Evolutionary conservation across 495 filamentous ascomycete species (phyloP).

Genomic region (Platismatia glauca): DNA sequence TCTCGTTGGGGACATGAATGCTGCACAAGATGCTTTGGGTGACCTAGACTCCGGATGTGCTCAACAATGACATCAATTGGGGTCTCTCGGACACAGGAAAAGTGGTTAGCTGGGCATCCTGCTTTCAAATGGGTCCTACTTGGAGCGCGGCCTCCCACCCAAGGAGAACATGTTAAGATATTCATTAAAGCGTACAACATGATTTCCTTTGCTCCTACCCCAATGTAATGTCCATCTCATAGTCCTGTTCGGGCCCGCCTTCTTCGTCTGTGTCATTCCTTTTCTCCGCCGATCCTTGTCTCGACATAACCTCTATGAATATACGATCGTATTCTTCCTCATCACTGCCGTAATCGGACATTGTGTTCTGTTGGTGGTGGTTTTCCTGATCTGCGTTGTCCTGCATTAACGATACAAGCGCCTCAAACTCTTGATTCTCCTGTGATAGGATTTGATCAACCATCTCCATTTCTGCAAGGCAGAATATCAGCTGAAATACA

Average conservation of each 20-base stretch:
- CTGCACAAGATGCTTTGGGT: conserved; percentile 60
- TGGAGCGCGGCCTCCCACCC: too few relatives aligned
- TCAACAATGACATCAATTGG: conserved; percentile 46
- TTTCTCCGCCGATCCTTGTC: conserved; percentile 18
- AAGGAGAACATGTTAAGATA: not conserved
- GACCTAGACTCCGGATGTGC: conserved; percentile 65
- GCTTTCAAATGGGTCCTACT: not conserved
- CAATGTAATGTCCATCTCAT: conserved; percentile 18
- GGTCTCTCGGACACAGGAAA: not conserved
- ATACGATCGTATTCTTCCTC: conserved; percentile 51
- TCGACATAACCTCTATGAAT: conserved; percentile 43
- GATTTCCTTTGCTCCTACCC: not conserved
- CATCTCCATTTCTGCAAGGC: conserved; percentile 26
- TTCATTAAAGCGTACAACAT: not conserved
- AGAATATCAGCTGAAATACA: not conserved
- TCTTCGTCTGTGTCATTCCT: not conserved
- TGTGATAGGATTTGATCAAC: conserved; percentile 40
- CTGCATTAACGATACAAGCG: conserved; percentile 40
- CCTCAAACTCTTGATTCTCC: conserved; percentile 52
- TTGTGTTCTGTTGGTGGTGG: not conserved
- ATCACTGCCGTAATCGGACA: conserved; percentile 26
- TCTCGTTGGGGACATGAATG: conserved; percentile 79
- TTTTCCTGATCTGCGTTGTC: conserved; percentile 11
- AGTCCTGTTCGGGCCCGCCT: not conserved
- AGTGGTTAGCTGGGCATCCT: not conserved